Conservation (phyloP, 495 filamentous ascomycete genomes). For the Neurospora sp. region DNA sequence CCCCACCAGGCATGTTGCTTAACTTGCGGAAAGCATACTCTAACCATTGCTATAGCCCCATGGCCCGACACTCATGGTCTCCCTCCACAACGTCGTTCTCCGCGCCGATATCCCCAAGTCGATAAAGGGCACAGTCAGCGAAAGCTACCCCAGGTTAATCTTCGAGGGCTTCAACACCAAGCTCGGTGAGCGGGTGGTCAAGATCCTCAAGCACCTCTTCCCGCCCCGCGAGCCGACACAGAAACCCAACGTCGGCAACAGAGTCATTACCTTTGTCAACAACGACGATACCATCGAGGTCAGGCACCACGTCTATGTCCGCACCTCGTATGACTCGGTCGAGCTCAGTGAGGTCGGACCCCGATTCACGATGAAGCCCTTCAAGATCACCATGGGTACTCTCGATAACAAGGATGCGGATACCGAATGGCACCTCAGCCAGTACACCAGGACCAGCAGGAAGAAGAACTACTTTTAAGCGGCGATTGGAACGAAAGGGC, state of each 20-base stretch:
- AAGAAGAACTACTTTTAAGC: conserved; percentile 87
- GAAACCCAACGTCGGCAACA: conserved; percentile 65
- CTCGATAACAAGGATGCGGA: conserved; percentile 95
- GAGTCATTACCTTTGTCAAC: conserved; percentile 90
- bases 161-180: conserved; percentile 86
- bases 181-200: conserved; percentile 75
- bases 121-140: conserved; percentile 79
- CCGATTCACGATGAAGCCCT: conserved; percentile 90
- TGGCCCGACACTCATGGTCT: conserved; percentile 84
- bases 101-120: conserved; percentile 87
- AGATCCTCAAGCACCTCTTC: conserved; percentile 90
- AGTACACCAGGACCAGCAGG: conserved; percentile 82
- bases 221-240: conserved; percentile 71
- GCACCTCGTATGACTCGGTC: conserved; percentile 76
- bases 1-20: neutral
- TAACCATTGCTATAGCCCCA: conserved; percentile 55
- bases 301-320: conserved; percentile 43
- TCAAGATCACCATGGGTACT: conserved; percentile 89
- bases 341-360: conserved; percentile 93
- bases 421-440: conserved; percentile 87
- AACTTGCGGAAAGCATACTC: neutral
- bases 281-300: conserved; percentile 86
- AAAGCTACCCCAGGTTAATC: conserved; percentile 88
- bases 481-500: neutral
- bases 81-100: conserved; percentile 87